Conservation (phyloP, 1,284 basidiomycete genomes). For the Meira nashicola region DNA sequence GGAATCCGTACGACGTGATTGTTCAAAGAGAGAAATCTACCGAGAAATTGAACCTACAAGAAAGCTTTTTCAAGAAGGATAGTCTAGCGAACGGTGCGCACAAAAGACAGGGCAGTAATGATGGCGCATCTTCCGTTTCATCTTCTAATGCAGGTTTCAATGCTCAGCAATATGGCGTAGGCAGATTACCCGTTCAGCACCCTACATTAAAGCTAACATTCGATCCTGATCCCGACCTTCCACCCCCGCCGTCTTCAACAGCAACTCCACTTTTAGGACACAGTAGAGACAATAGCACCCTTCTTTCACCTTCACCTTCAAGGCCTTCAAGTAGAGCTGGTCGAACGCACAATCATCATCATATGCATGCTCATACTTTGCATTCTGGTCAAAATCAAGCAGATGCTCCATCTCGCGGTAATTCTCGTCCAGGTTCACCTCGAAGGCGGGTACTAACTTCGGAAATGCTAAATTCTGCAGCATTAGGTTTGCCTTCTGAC, state of each 20-base stretch:
- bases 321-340: slow-evolving; percentile 6
- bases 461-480: not conserved
- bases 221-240: slow-evolving; percentile 19
- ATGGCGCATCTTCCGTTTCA: slow-evolving; percentile 3
- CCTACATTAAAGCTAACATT: slow-evolving; percentile 42
- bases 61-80: not conserved
- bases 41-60: not conserved
- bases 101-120: not conserved
- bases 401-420: not conserved
- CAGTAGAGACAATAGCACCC: slow-evolving; percentile 5
- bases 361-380: not conserved
- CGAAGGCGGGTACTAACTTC: slow-evolving; percentile 1
- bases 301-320: not conserved
- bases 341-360: not conserved
- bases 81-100: not conserved
- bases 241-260: slow-evolving; percentile 9
- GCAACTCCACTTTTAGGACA: not conserved
- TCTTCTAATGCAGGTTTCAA: slow-evolving; percentile 25
- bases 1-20: slow-evolving; percentile 10
- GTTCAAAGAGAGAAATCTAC: not conserved
- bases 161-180: slow-evolving; percentile 16
- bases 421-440: not conserved
- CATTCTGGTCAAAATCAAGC: not conserved
- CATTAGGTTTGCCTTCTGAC: too few species aligned
- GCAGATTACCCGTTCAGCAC: slow-evolving; percentile 34